phyloP scores from a whole-genome alignment of 305 asterid species.

The Fraxinus greggii region DNA sequence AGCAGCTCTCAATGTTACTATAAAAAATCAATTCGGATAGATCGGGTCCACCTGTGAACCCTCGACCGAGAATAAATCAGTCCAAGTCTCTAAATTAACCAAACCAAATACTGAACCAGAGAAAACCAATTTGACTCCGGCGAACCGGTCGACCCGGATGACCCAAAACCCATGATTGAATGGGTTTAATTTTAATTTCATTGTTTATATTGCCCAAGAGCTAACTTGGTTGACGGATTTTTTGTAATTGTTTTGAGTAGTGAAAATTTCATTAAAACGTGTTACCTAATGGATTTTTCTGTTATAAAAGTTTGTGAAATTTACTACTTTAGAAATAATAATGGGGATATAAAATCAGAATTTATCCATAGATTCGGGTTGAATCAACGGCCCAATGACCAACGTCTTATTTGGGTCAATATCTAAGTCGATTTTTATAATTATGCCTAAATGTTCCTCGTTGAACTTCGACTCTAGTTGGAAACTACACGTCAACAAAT shows the following conservation, averaged over 20 bases:
- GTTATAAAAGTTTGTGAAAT: not conserved
- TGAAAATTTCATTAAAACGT: not conserved
- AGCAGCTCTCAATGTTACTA: not conserved
- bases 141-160: not conserved
- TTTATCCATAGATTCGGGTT: not conserved
- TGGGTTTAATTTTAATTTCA: not conserved
- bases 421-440: not conserved
- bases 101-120: not conserved
- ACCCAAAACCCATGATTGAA: not conserved
- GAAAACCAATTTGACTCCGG: not conserved
- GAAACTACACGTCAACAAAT: not conserved
- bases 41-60: not conserved
- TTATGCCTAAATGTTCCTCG: not conserved
- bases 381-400: not conserved
- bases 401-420: not conserved
- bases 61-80: not conserved
- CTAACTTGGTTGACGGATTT: not conserved
- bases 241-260: not conserved
- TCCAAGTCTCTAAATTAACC: not conserved
- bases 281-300: not conserved
- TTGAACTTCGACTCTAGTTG: not conserved
- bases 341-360: not conserved
- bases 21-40: too few relatives aligned
- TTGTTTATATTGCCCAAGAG: not conserved
- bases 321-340: not conserved